Percentiles rank a stretch among this genome's conserved stretches.
Conservation (phyloP, 257 asterid genomes). For the Nyctanthes arbortristis region DNA sequence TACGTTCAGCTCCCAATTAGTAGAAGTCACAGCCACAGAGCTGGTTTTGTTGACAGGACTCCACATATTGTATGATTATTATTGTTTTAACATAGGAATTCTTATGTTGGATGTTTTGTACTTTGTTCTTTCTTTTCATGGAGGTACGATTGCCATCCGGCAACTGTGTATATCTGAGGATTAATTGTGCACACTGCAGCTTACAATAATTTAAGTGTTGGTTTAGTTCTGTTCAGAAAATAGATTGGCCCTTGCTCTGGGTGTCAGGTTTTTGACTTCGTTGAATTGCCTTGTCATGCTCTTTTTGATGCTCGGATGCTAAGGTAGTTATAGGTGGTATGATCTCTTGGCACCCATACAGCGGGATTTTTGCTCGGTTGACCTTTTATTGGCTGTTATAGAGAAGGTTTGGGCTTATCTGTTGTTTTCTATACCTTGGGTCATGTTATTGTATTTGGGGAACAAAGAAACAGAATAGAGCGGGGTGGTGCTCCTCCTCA, state of each 20-base stretch:
- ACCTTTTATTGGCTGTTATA: no score
- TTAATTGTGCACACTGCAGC: conserved; percentile 25
- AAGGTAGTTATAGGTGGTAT: no score
- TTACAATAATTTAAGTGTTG: conserved; percentile 36
- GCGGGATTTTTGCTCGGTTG: no score
- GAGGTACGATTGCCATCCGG: conserved; percentile 32
- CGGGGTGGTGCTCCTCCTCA: no score
- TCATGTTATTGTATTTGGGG: no score
- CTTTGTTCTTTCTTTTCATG: conserved; percentile 27
- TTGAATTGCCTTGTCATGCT: no score
- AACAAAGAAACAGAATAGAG: no score
- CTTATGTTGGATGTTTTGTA: conserved; percentile 43
- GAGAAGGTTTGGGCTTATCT: no score
- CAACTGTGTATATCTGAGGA: conserved; percentile 41
- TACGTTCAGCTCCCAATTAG: conserved; percentile 91
- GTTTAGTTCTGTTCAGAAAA: neutral
- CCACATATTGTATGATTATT: conserved; percentile 50
- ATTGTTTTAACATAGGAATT: conserved; percentile 13
- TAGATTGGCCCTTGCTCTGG: conserved; percentile 4
- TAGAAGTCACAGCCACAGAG: conserved; percentile 73
- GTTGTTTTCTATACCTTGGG: no score
- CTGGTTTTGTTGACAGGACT: conserved; percentile 56
- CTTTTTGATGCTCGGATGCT: no score
- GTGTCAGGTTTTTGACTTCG: conserved; percentile 35
- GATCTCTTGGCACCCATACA: no score